Evolutionary conservation across 306 rosid species (phyloP).

Genomic region (Canavalia gladiata): DNA sequence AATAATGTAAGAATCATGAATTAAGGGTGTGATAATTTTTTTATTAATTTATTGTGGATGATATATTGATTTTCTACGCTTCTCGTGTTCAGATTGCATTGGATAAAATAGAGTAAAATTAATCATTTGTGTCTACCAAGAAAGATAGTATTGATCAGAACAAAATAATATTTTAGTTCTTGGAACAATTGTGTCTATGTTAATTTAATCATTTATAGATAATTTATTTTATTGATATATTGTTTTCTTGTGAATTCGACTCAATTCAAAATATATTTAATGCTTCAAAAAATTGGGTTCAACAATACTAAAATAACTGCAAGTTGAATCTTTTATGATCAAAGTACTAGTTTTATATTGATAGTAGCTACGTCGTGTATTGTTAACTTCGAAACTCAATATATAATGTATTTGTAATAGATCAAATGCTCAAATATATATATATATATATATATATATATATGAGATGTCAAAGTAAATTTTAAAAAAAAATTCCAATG

Average conservation of each 20-base stretch:
- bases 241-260: not conserved
- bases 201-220: not conserved
- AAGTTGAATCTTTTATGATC: not conserved
- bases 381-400: not conserved
- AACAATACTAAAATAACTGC: not conserved
- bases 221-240: not conserved
- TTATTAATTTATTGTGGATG: not conserved
- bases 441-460: no score
- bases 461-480: not conserved
- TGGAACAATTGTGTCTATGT: not conserved
- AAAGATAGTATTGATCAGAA: not conserved
- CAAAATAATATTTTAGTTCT: not conserved
- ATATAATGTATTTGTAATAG: not conserved
- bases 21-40: not conserved
- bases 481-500: not conserved
- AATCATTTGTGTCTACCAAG: not conserved
- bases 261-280: not conserved
- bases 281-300: not conserved
- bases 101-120: not conserved
- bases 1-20: not conserved
- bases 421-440: not conserved
- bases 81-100: constrained; percentile 4
- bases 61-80: not conserved
- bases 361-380: not conserved
- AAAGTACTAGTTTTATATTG: not conserved